Percentiles rank a stretch among this genome's conserved stretches.
phyloP scores from a whole-genome alignment of 257 asterid species.

The Scutellaria galericulata region DNA sequence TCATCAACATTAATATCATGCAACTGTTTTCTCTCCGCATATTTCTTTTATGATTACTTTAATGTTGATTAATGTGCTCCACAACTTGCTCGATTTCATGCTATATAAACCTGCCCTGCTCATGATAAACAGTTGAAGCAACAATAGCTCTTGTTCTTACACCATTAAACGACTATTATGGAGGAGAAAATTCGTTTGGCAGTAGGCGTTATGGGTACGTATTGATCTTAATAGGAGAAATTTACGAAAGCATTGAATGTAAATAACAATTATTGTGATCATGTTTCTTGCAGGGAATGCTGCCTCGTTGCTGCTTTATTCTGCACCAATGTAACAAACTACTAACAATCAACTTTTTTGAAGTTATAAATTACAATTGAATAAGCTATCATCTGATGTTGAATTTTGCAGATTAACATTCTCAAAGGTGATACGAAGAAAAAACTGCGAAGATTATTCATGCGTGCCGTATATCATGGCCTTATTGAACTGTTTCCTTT shows the following conservation, averaged over 20 bases:
- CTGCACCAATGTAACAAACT: constrained; percentile 65
- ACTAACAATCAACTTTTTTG: too few species aligned
- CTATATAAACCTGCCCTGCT: constrained; percentile 40
- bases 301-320: constrained; percentile 67
- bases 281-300: constrained; percentile 67
- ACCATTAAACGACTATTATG: constrained; percentile 41
- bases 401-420: constrained; percentile 62
- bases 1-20: constrained; percentile 1
- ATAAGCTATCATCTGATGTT: constrained; percentile 10
- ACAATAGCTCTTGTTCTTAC: constrained; percentile 23
- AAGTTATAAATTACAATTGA: background rate
- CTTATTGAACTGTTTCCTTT: constrained; percentile 62
- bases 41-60: background rate
- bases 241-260: background rate
- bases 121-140: constrained; percentile 28
- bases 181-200: constrained; percentile 69
- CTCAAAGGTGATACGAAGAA: constrained; percentile 56
- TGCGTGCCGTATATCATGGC: constrained; percentile 75
- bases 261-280: background rate
- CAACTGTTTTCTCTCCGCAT: constrained; percentile 28
- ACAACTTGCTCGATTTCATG: constrained; percentile 31
- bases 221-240: background rate
- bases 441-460: constrained; percentile 61
- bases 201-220: constrained; percentile 68
- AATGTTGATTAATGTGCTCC: constrained; percentile 39